phyloP scores from a whole-genome alignment of 495 filamentous ascomycete genomes.

The Venustampulla echinocandica region DNA sequence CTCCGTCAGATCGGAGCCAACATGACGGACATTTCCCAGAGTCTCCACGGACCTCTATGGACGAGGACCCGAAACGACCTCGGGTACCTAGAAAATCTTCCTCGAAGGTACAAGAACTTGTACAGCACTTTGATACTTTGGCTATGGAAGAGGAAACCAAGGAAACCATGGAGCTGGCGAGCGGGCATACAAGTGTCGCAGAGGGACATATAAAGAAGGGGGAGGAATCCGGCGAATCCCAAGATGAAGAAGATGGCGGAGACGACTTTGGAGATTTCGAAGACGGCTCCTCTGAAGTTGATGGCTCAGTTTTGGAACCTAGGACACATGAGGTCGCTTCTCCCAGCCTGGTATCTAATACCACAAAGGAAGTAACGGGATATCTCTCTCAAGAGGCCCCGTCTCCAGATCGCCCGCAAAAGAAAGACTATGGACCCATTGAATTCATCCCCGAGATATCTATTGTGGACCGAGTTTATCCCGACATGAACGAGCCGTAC shows the following conservation, averaged over 20 bases:
- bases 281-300: slow-evolving; percentile 21
- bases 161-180: background rate
- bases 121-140: slow-evolving; percentile 38
- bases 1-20: slow-evolving; percentile 33
- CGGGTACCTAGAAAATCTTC: slow-evolving; percentile 18
- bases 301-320: slow-evolving; percentile 3
- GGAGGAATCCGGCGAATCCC: slow-evolving; percentile 6
- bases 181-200: slow-evolving; percentile 1
- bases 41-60: slow-evolving; percentile 45
- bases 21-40: slow-evolving; percentile 32
- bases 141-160: slow-evolving; percentile 30
- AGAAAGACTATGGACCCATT: slow-evolving; percentile 27
- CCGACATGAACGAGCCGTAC: background rate
- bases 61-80: slow-evolving; percentile 35
- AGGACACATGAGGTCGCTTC: slow-evolving; percentile 1
- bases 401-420: slow-evolving; percentile 11
- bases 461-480: slow-evolving; percentile 39
- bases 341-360: slow-evolving; percentile 5
- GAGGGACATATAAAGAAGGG: background rate
- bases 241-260: slow-evolving; percentile 34
- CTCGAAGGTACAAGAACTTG: slow-evolving; percentile 39
- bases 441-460: slow-evolving; percentile 30
- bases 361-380: background rate
- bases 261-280: slow-evolving; percentile 45
- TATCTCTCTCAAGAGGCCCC: background rate